Conservation (phyloP, 352 stramenopile species). For the Globisporangium paddicum region DNA sequence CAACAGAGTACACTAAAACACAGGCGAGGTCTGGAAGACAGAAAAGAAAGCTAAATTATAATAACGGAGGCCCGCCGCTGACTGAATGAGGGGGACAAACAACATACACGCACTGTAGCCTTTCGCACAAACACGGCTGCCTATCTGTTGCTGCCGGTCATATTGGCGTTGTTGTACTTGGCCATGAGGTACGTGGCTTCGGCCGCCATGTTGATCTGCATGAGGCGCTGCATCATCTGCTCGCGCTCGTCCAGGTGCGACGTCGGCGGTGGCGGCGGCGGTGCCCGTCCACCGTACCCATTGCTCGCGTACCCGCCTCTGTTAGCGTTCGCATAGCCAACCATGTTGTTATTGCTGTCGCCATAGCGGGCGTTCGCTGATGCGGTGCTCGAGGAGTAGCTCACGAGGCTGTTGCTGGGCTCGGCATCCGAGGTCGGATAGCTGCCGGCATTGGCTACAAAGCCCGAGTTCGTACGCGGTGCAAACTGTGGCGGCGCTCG, state of each 20-base stretch:
- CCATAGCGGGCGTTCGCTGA: too few species aligned
- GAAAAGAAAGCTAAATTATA: slow-evolving; percentile 1
- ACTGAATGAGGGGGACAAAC: too few species aligned
- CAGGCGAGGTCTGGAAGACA: background rate
- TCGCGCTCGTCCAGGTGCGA: slow-evolving; percentile 26
- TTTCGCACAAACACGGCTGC: too few species aligned
- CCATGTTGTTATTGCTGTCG: background rate
- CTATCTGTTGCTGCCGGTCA: slow-evolving; percentile 23
- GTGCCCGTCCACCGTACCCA: background rate
- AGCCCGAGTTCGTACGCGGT: background rate
- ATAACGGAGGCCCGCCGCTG: background rate
- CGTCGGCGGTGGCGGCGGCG: slow-evolving; percentile 11
- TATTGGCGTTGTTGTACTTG: slow-evolving; percentile 68
- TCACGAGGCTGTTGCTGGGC: background rate
- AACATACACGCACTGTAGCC: background rate
- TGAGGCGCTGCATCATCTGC: slow-evolving; percentile 51
- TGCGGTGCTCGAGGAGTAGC: background rate
- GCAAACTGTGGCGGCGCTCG: background rate
- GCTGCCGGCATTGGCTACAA: background rate
- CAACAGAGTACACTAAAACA: too few species aligned
- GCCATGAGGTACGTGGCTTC: slow-evolving; percentile 67
- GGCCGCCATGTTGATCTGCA: slow-evolving; percentile 62
- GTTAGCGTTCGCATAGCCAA: background rate
- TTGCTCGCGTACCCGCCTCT: background rate
- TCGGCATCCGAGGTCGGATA: background rate